A percentile compares a stretch with the other conserved stretches of the same genome.
phyloP scores from a whole-genome alignment of 1,139 yeast species.

The Geotrichum klebahnii region DNA sequence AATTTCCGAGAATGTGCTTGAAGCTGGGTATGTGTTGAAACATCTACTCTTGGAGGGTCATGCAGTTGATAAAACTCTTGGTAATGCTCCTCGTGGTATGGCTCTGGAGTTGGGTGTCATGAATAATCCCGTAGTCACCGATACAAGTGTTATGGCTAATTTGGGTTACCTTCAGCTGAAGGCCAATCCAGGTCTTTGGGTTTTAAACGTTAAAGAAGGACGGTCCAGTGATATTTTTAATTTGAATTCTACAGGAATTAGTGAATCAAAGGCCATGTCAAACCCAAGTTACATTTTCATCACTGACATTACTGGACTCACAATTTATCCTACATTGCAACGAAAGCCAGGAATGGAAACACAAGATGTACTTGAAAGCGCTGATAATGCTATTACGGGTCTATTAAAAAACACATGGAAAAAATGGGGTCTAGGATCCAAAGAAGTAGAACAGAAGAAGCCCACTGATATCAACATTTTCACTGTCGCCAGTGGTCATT shows the following conservation, averaged over 20 bases:
- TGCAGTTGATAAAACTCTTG: slow-evolving; percentile 47
- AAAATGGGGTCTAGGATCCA: slow-evolving; percentile 6
- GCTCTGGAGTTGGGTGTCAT: slow-evolving; percentile 44
- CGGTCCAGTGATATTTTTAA: slow-evolving; percentile 44
- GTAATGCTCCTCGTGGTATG: slow-evolving; percentile 50
- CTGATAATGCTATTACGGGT: slow-evolving; percentile 10
- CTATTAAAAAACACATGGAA: slow-evolving; percentile 12
- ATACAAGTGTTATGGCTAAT: slow-evolving; percentile 67
- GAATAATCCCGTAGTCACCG: slow-evolving; percentile 36
- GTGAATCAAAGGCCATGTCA: slow-evolving; percentile 27
- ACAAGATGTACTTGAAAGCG: slow-evolving; percentile 37
- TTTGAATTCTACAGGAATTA: slow-evolving; percentile 39
- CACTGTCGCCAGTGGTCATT: slow-evolving; percentile 74
- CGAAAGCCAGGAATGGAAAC: slow-evolving; percentile 45
- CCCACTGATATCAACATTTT: slow-evolving; percentile 74
- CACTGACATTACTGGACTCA: slow-evolving; percentile 45
- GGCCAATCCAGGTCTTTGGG: slow-evolving; percentile 66
- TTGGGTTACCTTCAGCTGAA: slow-evolving; percentile 73
- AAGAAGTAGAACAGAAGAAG: slow-evolving; percentile 24
- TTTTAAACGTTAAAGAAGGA: slow-evolving; percentile 46
- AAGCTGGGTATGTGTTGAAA: slow-evolving; percentile 48
- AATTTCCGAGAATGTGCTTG: slow-evolving; percentile 35
- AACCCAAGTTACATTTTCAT: slow-evolving; percentile 30
- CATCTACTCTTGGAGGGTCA: slow-evolving; percentile 67
- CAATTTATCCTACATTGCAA: slow-evolving; percentile 46